These are phyloP conservation scores for Rhizopogon rudus DNA, from an alignment of 768 basidiomycete species.

Conservation along the genomic window DNA sequence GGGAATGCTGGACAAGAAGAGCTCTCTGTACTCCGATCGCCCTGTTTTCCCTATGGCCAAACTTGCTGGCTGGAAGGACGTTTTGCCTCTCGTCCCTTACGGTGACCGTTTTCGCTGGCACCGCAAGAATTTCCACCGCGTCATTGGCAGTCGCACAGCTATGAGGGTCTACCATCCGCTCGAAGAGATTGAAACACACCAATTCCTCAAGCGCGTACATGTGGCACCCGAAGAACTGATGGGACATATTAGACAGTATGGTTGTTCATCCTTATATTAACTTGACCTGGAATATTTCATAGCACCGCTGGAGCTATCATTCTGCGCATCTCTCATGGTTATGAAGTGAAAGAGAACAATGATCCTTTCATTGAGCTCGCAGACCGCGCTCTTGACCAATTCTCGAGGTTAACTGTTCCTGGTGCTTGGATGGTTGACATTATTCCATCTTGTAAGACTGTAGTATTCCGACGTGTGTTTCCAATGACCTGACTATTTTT, in stretches of 20 bases:
- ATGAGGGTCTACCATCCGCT: constrained; percentile 30
- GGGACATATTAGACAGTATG: constrained; percentile 36
- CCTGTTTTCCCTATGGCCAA: constrained; percentile 41
- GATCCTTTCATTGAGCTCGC: constrained; percentile 52
- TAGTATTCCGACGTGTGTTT: neutral
- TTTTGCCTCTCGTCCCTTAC: constrained; percentile 34
- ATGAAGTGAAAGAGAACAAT: constrained; percentile 44
- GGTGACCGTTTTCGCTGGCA: constrained; percentile 37
- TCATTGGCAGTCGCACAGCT: constrained; percentile 34
- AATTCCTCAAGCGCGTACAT: constrained; percentile 38
- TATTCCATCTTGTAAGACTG: constrained; percentile 34
- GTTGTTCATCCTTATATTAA: neutral
- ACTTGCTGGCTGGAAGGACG: constrained; percentile 28
- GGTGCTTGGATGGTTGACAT: constrained; percentile 49
- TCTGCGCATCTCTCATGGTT: constrained; percentile 50
- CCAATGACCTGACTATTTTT: constrained; percentile 1
- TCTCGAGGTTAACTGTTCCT: constrained; percentile 43
- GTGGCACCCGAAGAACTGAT: constrained; percentile 32
- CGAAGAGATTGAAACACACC: constrained; percentile 37
- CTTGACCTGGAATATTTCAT: neutral
- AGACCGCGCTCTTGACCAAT: constrained; percentile 46
- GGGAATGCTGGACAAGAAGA: too few species aligned
- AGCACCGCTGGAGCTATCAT: constrained; percentile 52
- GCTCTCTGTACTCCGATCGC: constrained; percentile 34
- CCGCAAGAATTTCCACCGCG: constrained; percentile 35